A percentile compares a stretch with the other conserved stretches of the same genome.
These are phyloP conservation scores for Paraphoma sp. DNA, from an alignment of 2,329 filamentous ascomycete genomes.

Conservation along the genomic window DNA sequence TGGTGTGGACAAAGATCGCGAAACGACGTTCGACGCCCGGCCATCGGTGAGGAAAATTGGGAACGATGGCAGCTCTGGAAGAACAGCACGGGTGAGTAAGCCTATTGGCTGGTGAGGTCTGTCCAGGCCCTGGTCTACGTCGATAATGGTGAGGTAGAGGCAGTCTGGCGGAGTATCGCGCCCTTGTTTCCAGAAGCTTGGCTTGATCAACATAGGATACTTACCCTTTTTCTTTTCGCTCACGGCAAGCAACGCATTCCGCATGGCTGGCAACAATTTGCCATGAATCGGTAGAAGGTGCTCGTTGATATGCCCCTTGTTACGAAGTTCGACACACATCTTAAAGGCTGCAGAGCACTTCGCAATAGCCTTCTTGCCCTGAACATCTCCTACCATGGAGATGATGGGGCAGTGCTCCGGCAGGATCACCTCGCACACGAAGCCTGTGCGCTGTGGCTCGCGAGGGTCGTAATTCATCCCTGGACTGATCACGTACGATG, in stretches of 20 bases:
- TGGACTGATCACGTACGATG: conserved; percentile 65
- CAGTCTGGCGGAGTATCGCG: conserved; percentile 54
- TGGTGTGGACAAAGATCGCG: conserved; percentile 52
- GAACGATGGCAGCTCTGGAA: conserved; percentile 73
- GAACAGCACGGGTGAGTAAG: conserved; percentile 69
- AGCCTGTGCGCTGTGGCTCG: conserved; percentile 19
- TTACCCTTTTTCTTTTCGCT: conserved; percentile 74
- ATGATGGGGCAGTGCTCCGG: conserved; percentile 76
- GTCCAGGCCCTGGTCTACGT: conserved; percentile 66
- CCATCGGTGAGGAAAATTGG: conserved; percentile 74
- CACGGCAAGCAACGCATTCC: conserved; percentile 87
- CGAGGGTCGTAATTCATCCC: conserved; percentile 12
- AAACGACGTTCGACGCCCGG: conserved; percentile 64
- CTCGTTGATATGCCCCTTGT: conserved; percentile 72
- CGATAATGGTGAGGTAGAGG: conserved; percentile 69
- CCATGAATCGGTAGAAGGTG: conserved; percentile 76
- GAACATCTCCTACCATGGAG: conserved; percentile 67
- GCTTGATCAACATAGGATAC: conserved; percentile 83
- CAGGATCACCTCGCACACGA: conserved; percentile 76
- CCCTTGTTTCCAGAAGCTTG: conserved; percentile 69
- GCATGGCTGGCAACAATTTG: conserved; percentile 77
- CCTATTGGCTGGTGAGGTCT: conserved; percentile 69
- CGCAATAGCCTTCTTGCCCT: conserved; percentile 75
- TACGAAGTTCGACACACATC: conserved; percentile 73
- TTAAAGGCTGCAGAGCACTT: conserved; percentile 91